Percentiles rank a stretch among this genome's conserved stretches.
These are phyloP conservation scores for Beauveria bassiana DNA, from an alignment of 2,329 filamentous ascomycete genomes.

Conservation along the genomic window DNA sequence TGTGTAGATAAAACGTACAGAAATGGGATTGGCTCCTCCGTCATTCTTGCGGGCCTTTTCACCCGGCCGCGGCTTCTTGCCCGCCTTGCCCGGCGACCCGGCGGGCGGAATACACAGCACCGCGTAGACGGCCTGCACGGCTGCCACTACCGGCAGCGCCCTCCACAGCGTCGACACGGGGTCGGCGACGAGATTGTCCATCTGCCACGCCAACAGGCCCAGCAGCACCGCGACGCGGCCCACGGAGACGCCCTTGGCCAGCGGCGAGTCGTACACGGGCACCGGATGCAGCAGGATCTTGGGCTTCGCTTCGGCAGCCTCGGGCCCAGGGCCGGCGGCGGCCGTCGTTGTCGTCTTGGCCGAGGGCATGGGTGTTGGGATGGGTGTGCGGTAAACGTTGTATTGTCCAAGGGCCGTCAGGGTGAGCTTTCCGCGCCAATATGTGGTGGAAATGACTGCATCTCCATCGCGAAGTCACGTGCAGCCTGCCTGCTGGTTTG, in stretches of 20 bases:
- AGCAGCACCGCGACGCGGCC: slow-evolving; percentile 62
- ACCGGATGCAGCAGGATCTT: slow-evolving; percentile 28
- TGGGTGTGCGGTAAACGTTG: too few species aligned
- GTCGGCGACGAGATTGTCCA: slow-evolving; percentile 59
- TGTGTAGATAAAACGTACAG: slow-evolving; percentile 30
- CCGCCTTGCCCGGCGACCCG: slow-evolving; percentile 32
- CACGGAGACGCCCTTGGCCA: slow-evolving; percentile 48
- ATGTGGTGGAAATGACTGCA: background rate
- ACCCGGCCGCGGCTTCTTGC: slow-evolving; percentile 44
- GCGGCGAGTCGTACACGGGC: slow-evolving; percentile 27
- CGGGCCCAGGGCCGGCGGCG: slow-evolving; percentile 1
- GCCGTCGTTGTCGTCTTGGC: slow-evolving; percentile 11
- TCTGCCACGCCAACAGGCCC: slow-evolving; percentile 54
- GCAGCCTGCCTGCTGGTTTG: background rate
- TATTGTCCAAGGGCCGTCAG: background rate
- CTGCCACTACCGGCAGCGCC: slow-evolving; percentile 53
- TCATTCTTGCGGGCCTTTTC: slow-evolving; percentile 44
- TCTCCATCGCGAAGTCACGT: slow-evolving; percentile 11
- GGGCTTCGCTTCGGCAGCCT: slow-evolving; percentile 19
- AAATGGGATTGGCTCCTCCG: slow-evolving; percentile 35
- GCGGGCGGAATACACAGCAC: slow-evolving; percentile 57
- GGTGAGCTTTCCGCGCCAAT: background rate
- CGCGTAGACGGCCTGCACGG: slow-evolving; percentile 57
- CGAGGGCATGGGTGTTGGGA: background rate
- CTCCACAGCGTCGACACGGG: slow-evolving; percentile 57